A percentile compares a stretch with the other conserved stretches of the same genome.
These are phyloP conservation scores for Diaporthe longicolla DNA, from an alignment of 2,329 filamentous ascomycete genomes.

Conservation along the genomic window DNA sequence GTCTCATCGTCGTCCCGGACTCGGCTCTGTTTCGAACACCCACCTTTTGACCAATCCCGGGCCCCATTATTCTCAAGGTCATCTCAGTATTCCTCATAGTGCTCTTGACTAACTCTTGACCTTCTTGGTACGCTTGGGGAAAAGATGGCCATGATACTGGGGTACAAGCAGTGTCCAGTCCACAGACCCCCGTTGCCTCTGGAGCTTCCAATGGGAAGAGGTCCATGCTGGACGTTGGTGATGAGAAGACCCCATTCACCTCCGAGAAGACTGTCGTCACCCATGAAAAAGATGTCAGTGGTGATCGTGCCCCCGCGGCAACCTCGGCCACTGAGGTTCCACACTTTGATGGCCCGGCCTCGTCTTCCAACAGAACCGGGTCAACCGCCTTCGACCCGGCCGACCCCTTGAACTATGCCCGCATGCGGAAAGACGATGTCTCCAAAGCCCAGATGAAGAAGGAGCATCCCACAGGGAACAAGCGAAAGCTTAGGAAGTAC, in stretches of 20 bases:
- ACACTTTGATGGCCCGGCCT: slow-evolving; percentile 10
- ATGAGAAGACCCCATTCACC: slow-evolving; percentile 12
- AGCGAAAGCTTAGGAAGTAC: slow-evolving; percentile 60
- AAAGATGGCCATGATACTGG: slow-evolving; percentile 22
- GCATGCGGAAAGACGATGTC: slow-evolving; percentile 57
- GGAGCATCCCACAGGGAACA: slow-evolving; percentile 62
- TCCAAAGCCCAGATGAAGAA: slow-evolving; percentile 62
- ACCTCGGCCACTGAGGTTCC: background rate
- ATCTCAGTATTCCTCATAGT: slow-evolving; percentile 22
- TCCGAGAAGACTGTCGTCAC: slow-evolving; percentile 20
- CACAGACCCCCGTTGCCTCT: slow-evolving; percentile 13
- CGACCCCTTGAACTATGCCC: slow-evolving; percentile 55
- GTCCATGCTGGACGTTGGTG: slow-evolving; percentile 30
- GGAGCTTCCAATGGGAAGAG: slow-evolving; percentile 21
- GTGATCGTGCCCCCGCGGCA: background rate
- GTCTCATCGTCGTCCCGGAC: slow-evolving; percentile 31
- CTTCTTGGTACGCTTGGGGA: slow-evolving; percentile 27
- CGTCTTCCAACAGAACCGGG: slow-evolving; percentile 29
- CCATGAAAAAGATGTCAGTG: slow-evolving; percentile 40
- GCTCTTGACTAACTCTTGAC: slow-evolving; percentile 30
- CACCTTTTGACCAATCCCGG: slow-evolving; percentile 26
- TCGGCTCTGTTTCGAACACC: slow-evolving; percentile 32
- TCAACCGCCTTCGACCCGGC: slow-evolving; percentile 27
- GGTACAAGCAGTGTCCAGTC: slow-evolving; percentile 17
- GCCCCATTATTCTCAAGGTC: slow-evolving; percentile 9